Conservation (phyloP, 2,329 filamentous ascomycete species). For the Paecilomyces dactylethromorphus region DNA sequence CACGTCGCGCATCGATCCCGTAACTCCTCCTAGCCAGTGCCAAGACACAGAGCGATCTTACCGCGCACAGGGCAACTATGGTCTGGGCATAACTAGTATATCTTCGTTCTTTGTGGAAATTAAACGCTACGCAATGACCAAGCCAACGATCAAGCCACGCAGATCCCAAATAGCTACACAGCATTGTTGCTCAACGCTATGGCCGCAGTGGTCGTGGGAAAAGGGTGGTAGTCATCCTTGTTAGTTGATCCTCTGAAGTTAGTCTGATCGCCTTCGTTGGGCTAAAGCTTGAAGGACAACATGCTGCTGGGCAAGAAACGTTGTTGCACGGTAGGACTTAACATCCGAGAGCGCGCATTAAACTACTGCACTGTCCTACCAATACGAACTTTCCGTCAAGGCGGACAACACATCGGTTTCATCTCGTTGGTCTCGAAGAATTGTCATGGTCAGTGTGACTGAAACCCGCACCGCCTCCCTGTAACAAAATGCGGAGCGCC, state of each 20-base stretch:
- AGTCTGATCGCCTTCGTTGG: background rate
- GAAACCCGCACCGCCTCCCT: too few relatives aligned
- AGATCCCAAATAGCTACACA: background rate
- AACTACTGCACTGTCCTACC: background rate
- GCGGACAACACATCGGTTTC: background rate
- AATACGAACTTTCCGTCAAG: background rate
- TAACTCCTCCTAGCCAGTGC: background rate
- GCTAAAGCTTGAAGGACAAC: background rate
- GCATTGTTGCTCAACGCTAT: background rate
- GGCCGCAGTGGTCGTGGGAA: background rate
- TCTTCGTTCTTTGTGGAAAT: background rate
- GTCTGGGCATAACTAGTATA: too few relatives aligned
- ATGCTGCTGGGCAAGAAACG: background rate
- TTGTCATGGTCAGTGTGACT: too few relatives aligned
- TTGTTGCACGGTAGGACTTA: background rate
- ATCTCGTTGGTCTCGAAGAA: background rate
- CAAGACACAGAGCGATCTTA: background rate
- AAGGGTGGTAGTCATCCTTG: background rate
- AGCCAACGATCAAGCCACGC: background rate
- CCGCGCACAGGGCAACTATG: too few relatives aligned
- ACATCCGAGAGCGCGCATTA: background rate
- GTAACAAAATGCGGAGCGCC: background rate
- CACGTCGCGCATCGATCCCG: background rate
- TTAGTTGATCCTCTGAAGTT: background rate
- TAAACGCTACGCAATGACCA: background rate